Evolutionary conservation across 2,329 filamentous ascomycete genomes (phyloP).

Genomic region (Botrytis medusae): DNA sequence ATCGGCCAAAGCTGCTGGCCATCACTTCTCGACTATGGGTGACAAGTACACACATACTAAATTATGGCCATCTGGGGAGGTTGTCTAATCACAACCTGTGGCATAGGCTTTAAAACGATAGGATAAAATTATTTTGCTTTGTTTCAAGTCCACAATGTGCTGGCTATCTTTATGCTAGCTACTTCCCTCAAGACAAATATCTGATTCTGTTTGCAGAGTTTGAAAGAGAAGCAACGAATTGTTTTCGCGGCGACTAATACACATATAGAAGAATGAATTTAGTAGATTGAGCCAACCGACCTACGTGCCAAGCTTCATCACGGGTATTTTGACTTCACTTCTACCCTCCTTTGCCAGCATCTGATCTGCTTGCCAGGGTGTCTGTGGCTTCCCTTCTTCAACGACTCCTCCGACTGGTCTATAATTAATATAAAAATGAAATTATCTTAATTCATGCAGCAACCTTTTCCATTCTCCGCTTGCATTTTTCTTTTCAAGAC

Average conservation of each 20-base stretch:
- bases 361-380: constrained; percentile 6
- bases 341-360: not conserved
- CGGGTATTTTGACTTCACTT: not conserved
- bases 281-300: too few relatives aligned
- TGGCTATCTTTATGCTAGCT: fast-evolving
- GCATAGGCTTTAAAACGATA: not conserved
- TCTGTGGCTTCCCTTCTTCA: not conserved
- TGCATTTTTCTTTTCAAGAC: not conserved
- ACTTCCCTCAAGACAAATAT: not conserved
- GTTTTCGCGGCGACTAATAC: not conserved
- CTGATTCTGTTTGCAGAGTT: not conserved
- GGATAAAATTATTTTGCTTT: not conserved
- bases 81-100: not conserved
- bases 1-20: too few relatives aligned
- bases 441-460: constrained; percentile 4
- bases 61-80: too few relatives aligned
- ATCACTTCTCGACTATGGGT: too few relatives aligned
- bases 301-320: not conserved
- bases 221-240: not conserved
- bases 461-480: not conserved
- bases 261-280: not conserved
- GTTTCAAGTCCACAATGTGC: not conserved
- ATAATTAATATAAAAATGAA: constrained; percentile 8
- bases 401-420: not conserved
- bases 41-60: too few relatives aligned